Conservation (phyloP, 2,329 filamentous ascomycete genomes). For the Xylaria sp. region DNA sequence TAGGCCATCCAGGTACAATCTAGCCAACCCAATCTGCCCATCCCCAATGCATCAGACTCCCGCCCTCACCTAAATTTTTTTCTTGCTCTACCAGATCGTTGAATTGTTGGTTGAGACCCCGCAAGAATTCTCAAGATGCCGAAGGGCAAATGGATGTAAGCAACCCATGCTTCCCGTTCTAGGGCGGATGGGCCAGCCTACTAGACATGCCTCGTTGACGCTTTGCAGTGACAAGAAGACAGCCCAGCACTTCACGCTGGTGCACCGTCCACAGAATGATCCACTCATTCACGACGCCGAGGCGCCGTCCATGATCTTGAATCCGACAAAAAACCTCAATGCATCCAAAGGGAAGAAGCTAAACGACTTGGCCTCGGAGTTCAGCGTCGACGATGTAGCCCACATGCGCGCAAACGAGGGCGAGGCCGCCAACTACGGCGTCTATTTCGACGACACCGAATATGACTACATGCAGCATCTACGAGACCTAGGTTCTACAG, state of each 20-base stretch:
- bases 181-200: not conserved
- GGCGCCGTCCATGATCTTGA: conserved; percentile 89
- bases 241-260: conserved; percentile 90
- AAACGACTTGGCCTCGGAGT: conserved; percentile 75
- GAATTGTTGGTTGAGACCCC: not conserved
- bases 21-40: not conserved
- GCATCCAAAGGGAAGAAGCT: conserved; percentile 67
- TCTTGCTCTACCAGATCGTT: not conserved
- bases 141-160: conserved; percentile 76
- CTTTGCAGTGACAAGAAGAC: conserved; percentile 77
- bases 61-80: not conserved
- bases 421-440: conserved; percentile 90
- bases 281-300: conserved; percentile 92
- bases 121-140: conserved; percentile 64
- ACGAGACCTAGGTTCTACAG: conserved; percentile 75
- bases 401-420: conserved; percentile 87
- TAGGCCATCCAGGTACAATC: conserved; percentile 3
- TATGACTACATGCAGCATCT: conserved; percentile 99
- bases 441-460: conserved; percentile 92
- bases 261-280: conserved; percentile 96
- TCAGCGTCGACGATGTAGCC: conserved; percentile 66
- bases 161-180: conserved; percentile 22
- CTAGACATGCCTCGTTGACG: conserved; percentile 8
- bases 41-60: not conserved
- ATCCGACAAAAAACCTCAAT: conserved; percentile 63